phyloP scores from a whole-genome alignment of 78 protist genomes.

The Thecamonas trahens region DNA sequence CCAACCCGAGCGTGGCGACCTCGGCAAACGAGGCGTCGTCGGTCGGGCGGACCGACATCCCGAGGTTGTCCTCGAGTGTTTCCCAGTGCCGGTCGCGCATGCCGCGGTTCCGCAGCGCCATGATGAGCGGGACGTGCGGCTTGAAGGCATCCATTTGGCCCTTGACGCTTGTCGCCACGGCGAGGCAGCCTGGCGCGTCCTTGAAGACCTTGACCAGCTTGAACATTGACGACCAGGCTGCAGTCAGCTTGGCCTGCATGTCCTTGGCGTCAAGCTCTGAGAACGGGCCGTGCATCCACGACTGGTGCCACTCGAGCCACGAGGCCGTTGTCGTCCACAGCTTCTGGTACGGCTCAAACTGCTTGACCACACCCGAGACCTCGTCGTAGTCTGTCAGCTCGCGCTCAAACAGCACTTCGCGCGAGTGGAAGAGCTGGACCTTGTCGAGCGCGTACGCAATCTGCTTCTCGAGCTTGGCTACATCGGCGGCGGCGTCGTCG shows the following conservation, averaged over 20 bases:
- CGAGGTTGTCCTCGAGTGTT: slow-evolving; percentile 16
- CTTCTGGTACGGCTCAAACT: slow-evolving; percentile 59
- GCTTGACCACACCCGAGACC: slow-evolving; percentile 16
- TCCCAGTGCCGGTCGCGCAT: slow-evolving; percentile 78
- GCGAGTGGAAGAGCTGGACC: slow-evolving; percentile 25
- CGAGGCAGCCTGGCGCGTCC: slow-evolving; percentile 18
- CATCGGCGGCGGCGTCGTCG: slow-evolving; percentile 33
- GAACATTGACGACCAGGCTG: background rate
- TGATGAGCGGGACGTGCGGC: slow-evolving; percentile 45
- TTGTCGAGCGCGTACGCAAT: slow-evolving; percentile 5
- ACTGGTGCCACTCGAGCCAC: slow-evolving; percentile 39
- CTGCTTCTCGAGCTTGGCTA: slow-evolving; percentile 15
- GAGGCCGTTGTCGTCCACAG: slow-evolving; percentile 68
- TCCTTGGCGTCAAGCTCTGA: slow-evolving; percentile 30
- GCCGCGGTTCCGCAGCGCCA: slow-evolving; percentile 55
- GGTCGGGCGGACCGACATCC: slow-evolving; percentile 17
- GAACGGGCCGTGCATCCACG: slow-evolving; percentile 54
- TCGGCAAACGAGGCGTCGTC: slow-evolving; percentile 5
- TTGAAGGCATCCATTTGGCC: slow-evolving; percentile 28
- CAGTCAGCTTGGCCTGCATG: slow-evolving; percentile 33
- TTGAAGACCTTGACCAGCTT: background rate
- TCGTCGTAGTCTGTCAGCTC: slow-evolving; percentile 37
- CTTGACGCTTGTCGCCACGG: slow-evolving; percentile 30
- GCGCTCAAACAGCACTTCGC: slow-evolving; percentile 57
- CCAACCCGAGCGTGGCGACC: slow-evolving; percentile 23